Evolutionary conservation across 768 basidiomycete genomes (phyloP).

Genomic region (Suillus fuscotomentosus): DNA sequence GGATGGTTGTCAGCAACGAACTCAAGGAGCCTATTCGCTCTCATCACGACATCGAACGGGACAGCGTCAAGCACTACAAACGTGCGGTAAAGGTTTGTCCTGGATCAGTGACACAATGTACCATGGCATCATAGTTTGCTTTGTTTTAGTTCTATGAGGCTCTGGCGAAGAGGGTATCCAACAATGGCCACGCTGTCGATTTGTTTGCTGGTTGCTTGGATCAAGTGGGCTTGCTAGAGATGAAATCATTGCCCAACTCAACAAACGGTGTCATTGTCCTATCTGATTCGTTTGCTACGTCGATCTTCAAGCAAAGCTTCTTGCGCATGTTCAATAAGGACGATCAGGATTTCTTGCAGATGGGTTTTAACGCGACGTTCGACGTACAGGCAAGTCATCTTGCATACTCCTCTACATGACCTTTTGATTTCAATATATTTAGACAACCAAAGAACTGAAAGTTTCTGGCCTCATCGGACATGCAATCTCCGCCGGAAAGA

Average conservation of each 20-base stretch:
- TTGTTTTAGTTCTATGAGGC: slow-evolving; percentile 85
- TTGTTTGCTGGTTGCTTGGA: slow-evolving; percentile 97
- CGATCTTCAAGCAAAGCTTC: slow-evolving; percentile 99
- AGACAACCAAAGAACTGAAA: slow-evolving; percentile 99
- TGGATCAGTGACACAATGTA: background rate
- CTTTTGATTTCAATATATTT: slow-evolving; percentile 8
- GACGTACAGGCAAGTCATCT: slow-evolving; percentile 78
- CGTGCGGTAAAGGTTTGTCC: slow-evolving; percentile 83
- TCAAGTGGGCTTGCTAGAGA: slow-evolving; percentile 96
- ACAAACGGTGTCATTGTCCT: slow-evolving; percentile 97
- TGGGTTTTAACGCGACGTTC: slow-evolving; percentile 99
- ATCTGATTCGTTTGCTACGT: slow-evolving; percentile 95
- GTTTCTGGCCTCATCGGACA: slow-evolving; percentile 98
- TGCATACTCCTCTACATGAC: background rate
- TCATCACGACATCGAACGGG: slow-evolving; percentile 97
- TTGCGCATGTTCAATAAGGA: slow-evolving; percentile 91
- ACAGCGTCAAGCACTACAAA: slow-evolving; percentile 96
- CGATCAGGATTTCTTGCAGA: slow-evolving; percentile 85
- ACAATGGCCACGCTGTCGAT: slow-evolving; percentile 94
- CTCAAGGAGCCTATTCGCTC: slow-evolving; percentile 96
- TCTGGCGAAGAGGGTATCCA: slow-evolving; percentile 88
- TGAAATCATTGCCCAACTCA: slow-evolving; percentile 93
- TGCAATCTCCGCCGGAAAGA: slow-evolving; percentile 96
- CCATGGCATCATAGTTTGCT: background rate
- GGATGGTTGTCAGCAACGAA: slow-evolving; percentile 94